Conservation (phyloP, 768 basidiomycete genomes). For the Calocybe gangraenosa region DNA sequence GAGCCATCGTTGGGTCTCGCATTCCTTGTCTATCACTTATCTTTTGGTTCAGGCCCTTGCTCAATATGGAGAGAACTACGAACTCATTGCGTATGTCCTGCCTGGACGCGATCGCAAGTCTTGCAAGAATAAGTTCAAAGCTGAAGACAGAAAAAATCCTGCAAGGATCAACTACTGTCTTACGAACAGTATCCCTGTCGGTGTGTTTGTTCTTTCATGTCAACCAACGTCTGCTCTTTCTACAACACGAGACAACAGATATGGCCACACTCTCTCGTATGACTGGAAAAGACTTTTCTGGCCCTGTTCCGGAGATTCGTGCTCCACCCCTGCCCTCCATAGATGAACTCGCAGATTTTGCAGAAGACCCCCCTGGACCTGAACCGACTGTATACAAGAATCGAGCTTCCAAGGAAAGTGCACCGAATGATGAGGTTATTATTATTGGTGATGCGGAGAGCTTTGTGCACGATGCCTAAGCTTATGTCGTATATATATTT, state of each 20-base stretch:
- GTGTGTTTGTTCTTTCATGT: slow-evolving; percentile 34
- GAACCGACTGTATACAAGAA: slow-evolving; percentile 9
- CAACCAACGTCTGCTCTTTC: neutral
- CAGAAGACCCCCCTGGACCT: slow-evolving; percentile 12
- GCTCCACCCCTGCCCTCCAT: slow-evolving; percentile 29
- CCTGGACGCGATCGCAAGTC: slow-evolving; percentile 84
- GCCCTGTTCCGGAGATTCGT: slow-evolving; percentile 69
- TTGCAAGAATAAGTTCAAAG: slow-evolving; percentile 91
- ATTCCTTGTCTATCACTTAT: neutral
- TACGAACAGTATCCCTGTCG: slow-evolving; percentile 72
- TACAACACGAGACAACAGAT: slow-evolving; percentile 35
- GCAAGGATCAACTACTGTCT: slow-evolving; percentile 72
- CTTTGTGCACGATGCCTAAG: slow-evolving; percentile 21
- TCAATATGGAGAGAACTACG: slow-evolving; percentile 91
- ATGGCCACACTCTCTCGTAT: slow-evolving; percentile 69
- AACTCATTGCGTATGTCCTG: slow-evolving; percentile 82
- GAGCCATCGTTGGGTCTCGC: slow-evolving; percentile 19
- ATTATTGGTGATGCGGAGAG: slow-evolving; percentile 33
- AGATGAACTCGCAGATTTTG: slow-evolving; percentile 12
- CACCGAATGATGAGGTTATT: slow-evolving; percentile 28
- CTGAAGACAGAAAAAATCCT: slow-evolving; percentile 80
- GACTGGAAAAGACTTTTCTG: slow-evolving; percentile 85
- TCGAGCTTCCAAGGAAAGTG: slow-evolving; percentile 23
- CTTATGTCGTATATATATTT: neutral
- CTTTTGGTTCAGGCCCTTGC: slow-evolving; percentile 64